A percentile compares a stretch with the other conserved stretches of the same genome.
Evolutionary conservation across 2,329 filamentous ascomycete genomes (phyloP).

Genomic region (Fusarium sp.): DNA sequence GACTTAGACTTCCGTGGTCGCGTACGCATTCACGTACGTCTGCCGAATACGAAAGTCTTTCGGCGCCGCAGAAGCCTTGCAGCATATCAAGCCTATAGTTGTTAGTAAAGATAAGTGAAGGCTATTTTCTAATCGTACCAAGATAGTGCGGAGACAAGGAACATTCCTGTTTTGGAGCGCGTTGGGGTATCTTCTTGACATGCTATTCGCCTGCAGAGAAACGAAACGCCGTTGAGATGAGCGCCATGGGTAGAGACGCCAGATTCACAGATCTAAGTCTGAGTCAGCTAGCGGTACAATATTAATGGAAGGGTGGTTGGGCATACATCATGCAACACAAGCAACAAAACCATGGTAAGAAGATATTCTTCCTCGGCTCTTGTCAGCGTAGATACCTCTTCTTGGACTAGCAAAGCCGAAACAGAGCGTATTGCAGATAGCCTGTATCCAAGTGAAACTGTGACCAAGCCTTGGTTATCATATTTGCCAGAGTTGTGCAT

Average conservation of each 20-base stretch:
- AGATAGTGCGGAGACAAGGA: constrained; percentile 45
- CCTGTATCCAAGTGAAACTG: constrained; percentile 40
- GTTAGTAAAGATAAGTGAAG: not conserved
- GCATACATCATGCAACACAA: constrained; percentile 47
- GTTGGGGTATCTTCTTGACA: constrained; percentile 11
- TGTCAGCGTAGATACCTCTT: constrained; percentile 24
- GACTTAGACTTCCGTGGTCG: constrained; percentile 39
- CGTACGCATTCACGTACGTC: constrained; percentile 44
- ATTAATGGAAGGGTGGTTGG: rapidly evolving
- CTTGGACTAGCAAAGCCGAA: constrained; percentile 34
- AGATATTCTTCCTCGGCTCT: constrained; percentile 42
- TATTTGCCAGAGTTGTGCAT: constrained; percentile 34
- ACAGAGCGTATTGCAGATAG: constrained; percentile 42
- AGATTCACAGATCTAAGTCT: constrained; percentile 44
- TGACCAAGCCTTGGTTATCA: constrained; percentile 16
- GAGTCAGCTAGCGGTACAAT: not conserved
- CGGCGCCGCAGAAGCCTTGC: constrained; percentile 49
- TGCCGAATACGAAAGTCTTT: constrained; percentile 47
- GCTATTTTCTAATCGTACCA: constrained; percentile 27
- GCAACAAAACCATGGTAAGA: constrained; percentile 43
- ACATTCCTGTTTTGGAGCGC: constrained; percentile 39
- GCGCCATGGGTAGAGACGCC: constrained; percentile 47
- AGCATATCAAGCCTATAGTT: constrained; percentile 46
- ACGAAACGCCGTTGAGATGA: constrained; percentile 47
- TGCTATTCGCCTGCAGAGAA: constrained; percentile 45